These are phyloP conservation scores for Plantago lanceolata DNA, from an alignment of 305 asterid species.

Conservation along the genomic window DNA sequence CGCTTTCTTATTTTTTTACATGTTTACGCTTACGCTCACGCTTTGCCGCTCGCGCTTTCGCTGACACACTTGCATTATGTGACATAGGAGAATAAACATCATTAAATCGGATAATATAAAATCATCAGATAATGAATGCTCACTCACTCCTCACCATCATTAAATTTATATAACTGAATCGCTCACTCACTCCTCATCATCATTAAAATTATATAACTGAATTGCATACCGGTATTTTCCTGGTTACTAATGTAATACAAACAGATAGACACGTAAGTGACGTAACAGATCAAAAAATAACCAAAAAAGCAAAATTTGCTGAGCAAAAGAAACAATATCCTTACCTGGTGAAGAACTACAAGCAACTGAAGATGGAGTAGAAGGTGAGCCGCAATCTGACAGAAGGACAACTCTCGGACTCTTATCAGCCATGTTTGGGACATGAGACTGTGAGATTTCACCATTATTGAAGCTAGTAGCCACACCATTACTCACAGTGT, in stretches of 20 bases:
- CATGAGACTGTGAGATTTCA: constrained; percentile 40
- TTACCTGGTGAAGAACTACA: constrained; percentile 93
- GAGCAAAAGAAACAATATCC: constrained; percentile 6
- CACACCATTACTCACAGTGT: constrained; percentile 37
- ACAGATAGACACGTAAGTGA: constrained; percentile 11
- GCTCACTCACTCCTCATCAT: too few relatives aligned
- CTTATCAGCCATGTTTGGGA: constrained; percentile 44
- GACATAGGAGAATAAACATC: too few relatives aligned
- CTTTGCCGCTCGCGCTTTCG: too few relatives aligned
- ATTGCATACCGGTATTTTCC: neutral
- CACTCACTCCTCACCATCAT: too few relatives aligned
- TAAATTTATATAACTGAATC: too few relatives aligned
- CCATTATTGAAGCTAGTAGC: constrained; percentile 33
- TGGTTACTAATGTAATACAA: neutral
- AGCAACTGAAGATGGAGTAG: constrained; percentile 76
- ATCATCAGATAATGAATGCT: neutral
- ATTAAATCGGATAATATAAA: neutral
- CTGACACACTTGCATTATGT: too few relatives aligned
- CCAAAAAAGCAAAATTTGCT: neutral
- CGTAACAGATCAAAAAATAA: constrained; percentile 15
- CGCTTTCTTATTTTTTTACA: too few relatives aligned
- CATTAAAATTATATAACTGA: neutral
- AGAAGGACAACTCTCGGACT: constrained; percentile 54
- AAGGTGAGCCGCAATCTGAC: constrained; percentile 63
- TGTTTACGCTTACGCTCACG: too few relatives aligned